These are phyloP conservation scores for Pseudovirgaria hyperparasitica DNA, from an alignment of 2,329 filamentous ascomycete species.

Conservation along the genomic window DNA sequence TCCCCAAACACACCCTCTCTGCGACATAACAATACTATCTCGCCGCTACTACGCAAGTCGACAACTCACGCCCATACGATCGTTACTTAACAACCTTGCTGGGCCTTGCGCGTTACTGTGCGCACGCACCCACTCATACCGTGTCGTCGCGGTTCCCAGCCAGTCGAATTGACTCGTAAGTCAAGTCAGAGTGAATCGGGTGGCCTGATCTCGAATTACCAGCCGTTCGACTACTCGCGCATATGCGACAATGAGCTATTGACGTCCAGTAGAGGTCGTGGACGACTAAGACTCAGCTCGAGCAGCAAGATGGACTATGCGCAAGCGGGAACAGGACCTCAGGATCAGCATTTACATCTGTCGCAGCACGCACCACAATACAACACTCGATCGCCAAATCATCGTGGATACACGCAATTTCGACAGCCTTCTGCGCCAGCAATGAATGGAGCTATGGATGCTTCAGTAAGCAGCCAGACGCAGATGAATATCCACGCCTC, in stretches of 20 bases:
- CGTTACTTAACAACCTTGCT: no score
- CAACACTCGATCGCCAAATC: slow-evolving; percentile 15
- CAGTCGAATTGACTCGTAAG: not conserved
- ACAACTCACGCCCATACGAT: no score
- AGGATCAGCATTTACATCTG: slow-evolving; percentile 19
- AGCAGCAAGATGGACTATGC: not conserved
- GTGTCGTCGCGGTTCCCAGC: no score
- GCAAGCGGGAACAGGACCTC: not conserved
- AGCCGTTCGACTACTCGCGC: not conserved
- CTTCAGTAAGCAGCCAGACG: slow-evolving; percentile 21
- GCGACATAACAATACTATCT: no score
- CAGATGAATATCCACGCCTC: slow-evolving; percentile 21
- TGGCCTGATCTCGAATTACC: not conserved
- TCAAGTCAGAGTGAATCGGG: not conserved
- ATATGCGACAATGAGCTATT: not conserved
- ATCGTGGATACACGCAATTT: slow-evolving; percentile 19
- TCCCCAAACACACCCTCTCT: no score
- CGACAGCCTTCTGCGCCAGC: slow-evolving; percentile 21
- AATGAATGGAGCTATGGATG: slow-evolving; percentile 19
- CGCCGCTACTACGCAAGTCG: no score
- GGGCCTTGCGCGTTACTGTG: no score
- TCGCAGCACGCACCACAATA: slow-evolving; percentile 20
- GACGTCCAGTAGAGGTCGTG: not conserved
- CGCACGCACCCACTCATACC: no score
- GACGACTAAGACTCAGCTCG: not conserved